A percentile compares a stretch with the other conserved stretches of the same genome.
phyloP scores from a whole-genome alignment of 2,329 filamentous ascomycete genomes.

The Colletotrichum liaoningense region DNA sequence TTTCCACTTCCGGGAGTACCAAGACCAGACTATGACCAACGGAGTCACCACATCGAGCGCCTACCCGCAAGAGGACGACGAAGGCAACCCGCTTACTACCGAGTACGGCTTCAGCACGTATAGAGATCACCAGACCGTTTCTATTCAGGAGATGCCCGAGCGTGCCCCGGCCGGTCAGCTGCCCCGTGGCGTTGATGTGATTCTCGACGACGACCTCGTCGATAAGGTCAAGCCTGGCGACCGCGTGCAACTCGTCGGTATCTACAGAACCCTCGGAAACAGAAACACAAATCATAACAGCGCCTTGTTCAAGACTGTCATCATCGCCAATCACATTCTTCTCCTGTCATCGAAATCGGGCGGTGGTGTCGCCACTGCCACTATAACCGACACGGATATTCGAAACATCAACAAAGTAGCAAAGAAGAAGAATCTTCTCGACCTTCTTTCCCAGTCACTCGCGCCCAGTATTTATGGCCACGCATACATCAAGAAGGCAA shows the following conservation, averaged over 20 bases:
- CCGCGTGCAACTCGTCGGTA: conserved; percentile 95
- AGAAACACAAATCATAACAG: conserved; percentile 91
- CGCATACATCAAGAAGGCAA: conserved; percentile 97
- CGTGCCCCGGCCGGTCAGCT: conserved; percentile 94
- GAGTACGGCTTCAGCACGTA: conserved; percentile 98
- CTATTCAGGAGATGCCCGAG: conserved; percentile 99
- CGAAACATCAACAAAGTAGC: conserved; percentile 98
- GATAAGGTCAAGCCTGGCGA: conserved; percentile 96
- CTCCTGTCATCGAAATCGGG: conserved; percentile 95
- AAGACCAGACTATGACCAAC: conserved; percentile 97
- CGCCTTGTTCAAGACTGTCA: conserved; percentile 92
- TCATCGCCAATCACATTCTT: conserved; percentile 95
- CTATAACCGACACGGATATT: conserved; percentile 96
- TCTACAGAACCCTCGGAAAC: conserved; percentile 94
- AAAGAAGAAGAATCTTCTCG: conserved; percentile 94
- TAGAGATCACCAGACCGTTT: conserved; percentile 96
- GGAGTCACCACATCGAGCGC: conserved; percentile 90
- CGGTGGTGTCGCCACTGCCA: conserved; percentile 89
- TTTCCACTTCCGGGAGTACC: conserved; percentile 91
- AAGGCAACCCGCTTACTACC: conserved; percentile 91
- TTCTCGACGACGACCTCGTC: conserved; percentile 95
- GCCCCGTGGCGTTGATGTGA: conserved; percentile 94
- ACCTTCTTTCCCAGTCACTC: conserved; percentile 91
- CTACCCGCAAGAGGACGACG: conserved; percentile 92
- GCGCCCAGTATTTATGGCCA: conserved; percentile 98